Base-by-base conservation (phyloP, 2,329 filamentous ascomycete genomes). In the Scedosporium minutisporum region DNA sequence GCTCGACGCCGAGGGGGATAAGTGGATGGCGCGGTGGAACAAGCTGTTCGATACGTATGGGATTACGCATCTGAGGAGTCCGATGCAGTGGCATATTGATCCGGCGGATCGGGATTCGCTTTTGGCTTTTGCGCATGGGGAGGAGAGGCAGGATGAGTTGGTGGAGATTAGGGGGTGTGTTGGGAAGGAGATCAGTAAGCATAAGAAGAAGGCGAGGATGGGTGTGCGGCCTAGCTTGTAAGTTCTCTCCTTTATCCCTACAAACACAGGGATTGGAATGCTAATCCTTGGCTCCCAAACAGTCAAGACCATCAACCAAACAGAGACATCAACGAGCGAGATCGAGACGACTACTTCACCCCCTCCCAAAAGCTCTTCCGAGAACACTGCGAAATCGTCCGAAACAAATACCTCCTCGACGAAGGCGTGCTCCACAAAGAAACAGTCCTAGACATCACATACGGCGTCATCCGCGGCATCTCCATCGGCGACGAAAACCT, bases 11-110 rank as follows among this genome's bases (percentile, higher is more conserved):
- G 82, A 82, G 0, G 83, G 82, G 0, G 74, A 81, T 58, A 69
- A 76, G 55, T 93, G 89, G 89, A 84, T 93, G 78, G 74, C 80
- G 9, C 80, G 84, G 48, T 93, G 90, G 90, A 84, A 89, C 55
- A 76, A 79, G 14, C 80, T 88, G 3, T 93, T 93, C 73, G 77
- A 80, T 38, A 82, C 81, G 2, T 84, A 91, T 55, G 82, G 86
- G 58, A 93, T 93, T 57, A 79, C 82, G 1, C 84, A 92, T 68
- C 76, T 95, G 46, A 81, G 90, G 16, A 92, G 88, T 66, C 90
- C 89, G 0, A 89, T 93, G 87, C 89, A 93, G 69, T 93, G 91
- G 76, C 90, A 95, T 69, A 80, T 90, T 14, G 89, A 93, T 69
- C 90, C 90, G 0, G 78, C 82, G 1, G 89, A 93, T 71, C 79